These are phyloP conservation scores for Vitis vinifera DNA, from an alignment of 164 flowering plant species.

Conservation along the genomic window DNA sequence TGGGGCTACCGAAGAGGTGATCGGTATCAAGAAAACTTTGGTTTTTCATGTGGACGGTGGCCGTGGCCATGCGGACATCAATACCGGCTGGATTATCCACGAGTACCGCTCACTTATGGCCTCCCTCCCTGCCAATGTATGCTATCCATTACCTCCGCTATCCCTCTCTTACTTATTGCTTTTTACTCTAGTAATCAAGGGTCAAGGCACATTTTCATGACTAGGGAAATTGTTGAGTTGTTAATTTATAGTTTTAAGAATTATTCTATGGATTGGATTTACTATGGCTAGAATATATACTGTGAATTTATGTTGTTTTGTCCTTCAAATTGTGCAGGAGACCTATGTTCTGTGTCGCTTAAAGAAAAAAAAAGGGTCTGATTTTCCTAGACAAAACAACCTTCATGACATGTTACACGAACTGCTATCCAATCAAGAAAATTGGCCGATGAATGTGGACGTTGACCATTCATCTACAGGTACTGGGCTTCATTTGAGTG, in stretches of 20 bases:
- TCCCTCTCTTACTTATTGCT: too few species aligned
- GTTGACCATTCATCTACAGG: too few species aligned
- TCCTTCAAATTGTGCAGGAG: constrained; percentile 7
- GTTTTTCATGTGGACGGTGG: constrained; percentile 20
- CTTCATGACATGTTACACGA: too few species aligned
- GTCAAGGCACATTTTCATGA: too few species aligned
- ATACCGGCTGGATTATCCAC: constrained; percentile 27
- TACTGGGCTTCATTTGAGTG: too few species aligned
- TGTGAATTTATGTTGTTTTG: not conserved
- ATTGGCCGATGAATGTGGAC: not conserved
- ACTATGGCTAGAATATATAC: too few species aligned
- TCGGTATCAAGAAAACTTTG: constrained; percentile 22
- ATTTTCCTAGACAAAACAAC: too few species aligned
- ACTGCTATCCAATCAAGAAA: too few species aligned
- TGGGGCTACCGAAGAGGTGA: not conserved
- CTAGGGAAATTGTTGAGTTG: too few species aligned
- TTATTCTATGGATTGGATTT: too few species aligned
- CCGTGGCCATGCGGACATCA: not conserved
- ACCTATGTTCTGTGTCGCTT: constrained; percentile 13
- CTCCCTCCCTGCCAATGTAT: not conserved
- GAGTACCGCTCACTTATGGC: constrained; percentile 9
- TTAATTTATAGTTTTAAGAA: too few species aligned
- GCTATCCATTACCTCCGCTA: not conserved
- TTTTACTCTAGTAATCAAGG: too few species aligned
- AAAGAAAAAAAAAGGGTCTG: constrained; percentile 1